phyloP scores from a whole-genome alignment of 2,329 filamentous ascomycete species.

The Rhynchosporium graminicola region DNA sequence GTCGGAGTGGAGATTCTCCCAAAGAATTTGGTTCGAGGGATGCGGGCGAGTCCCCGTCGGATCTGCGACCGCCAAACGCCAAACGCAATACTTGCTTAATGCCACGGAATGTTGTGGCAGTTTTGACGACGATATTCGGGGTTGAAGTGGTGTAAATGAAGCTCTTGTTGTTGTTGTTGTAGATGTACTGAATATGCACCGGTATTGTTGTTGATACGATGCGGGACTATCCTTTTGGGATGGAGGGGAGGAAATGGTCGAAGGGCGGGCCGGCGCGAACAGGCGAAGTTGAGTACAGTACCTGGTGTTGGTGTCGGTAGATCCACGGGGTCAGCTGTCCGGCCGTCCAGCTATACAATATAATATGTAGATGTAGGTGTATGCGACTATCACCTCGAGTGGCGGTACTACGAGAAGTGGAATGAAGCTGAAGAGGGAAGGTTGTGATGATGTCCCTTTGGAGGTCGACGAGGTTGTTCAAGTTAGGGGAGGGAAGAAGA shows the following conservation, averaged over 20 bases:
- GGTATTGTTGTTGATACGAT: neutral
- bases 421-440: too few species aligned
- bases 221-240: neutral
- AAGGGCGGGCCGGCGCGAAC: slow-evolving; percentile 1
- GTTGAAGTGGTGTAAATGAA: neutral
- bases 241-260: neutral
- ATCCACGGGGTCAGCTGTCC: neutral
- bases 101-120: neutral
- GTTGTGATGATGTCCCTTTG: too few species aligned
- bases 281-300: neutral
- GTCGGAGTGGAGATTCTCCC: slow-evolving; percentile 40
- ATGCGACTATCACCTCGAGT: too few species aligned
- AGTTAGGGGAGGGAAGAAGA: neutral
- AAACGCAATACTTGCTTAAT: slow-evolving; percentile 1
- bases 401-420: too few species aligned
- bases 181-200: too few species aligned
- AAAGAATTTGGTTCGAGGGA: slow-evolving; percentile 19
- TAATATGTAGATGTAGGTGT: neutral
- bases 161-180: neutral
- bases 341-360: neutral
- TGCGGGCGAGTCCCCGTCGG: slow-evolving; percentile 21
- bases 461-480: too few species aligned
- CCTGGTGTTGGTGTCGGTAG: neutral
- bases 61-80: neutral
- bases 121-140: neutral